A percentile compares a stretch with the other conserved stretches of the same genome.
phyloP scores from a whole-genome alignment of 495 filamentous ascomycete species.

The Penicillium herquei region DNA sequence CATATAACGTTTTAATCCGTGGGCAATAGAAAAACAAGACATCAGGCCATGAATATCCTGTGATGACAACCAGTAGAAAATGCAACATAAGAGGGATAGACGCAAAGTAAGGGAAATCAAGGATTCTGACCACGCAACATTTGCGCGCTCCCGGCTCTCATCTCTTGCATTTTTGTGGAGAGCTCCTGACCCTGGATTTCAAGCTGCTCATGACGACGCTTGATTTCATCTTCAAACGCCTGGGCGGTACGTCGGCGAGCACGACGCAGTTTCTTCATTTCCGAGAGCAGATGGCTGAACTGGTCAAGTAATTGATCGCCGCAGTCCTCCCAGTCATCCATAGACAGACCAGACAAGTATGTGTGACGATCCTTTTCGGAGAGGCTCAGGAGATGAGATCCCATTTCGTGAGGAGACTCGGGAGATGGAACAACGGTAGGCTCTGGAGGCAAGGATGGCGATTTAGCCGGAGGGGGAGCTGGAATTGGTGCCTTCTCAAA shows the following conservation, averaged over 20 bases:
- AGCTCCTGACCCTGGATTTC: conserved; percentile 37
- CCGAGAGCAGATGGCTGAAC: conserved; percentile 60
- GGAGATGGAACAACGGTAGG: conserved; percentile 7
- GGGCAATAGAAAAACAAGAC: background rate
- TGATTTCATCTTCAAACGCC: conserved; percentile 69
- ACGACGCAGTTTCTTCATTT: conserved; percentile 62
- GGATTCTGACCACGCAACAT: conserved; percentile 40
- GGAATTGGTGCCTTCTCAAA: conserved; percentile 40
- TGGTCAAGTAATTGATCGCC: conserved; percentile 76
- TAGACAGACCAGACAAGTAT: conserved; percentile 63
- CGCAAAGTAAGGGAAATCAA: conserved; percentile 11
- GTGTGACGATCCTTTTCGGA: conserved; percentile 49
- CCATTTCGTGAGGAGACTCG: conserved; percentile 26
- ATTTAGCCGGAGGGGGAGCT: conserved; percentile 17
- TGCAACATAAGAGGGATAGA: background rate
- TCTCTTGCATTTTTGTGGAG: conserved; percentile 39
- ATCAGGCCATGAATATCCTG: conserved; percentile 1
- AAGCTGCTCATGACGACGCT: conserved; percentile 44
- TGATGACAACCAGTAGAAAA: conserved; percentile 5
- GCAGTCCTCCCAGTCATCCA: conserved; percentile 77
- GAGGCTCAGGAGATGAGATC: conserved; percentile 28
- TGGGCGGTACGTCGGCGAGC: conserved; percentile 62
- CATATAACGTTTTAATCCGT: conserved; percentile 2
- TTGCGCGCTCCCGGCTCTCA: conserved; percentile 43
- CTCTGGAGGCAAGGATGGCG: conserved; percentile 20